Conservation (phyloP, 257 asterid genomes). For the Scutellaria barbata region DNA sequence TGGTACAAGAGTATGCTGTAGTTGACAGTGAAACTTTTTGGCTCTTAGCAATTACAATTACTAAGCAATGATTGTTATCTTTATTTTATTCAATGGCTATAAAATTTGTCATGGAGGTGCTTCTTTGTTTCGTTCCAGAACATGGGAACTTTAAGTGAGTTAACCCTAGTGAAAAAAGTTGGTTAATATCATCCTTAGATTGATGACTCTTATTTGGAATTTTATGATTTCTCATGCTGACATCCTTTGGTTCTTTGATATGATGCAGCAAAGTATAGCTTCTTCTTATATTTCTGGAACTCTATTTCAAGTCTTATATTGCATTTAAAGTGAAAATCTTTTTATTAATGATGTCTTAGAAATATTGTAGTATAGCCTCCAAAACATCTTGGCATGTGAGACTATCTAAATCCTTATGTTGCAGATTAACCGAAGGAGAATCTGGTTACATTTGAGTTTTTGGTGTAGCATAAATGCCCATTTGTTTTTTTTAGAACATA, state of each 20-base stretch:
- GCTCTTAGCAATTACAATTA: neutral
- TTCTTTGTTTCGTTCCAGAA: neutral
- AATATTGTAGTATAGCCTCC: neutral
- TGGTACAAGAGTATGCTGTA: constrained; percentile 3
- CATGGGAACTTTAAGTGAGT: constrained; percentile 16
- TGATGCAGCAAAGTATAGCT: constrained; percentile 10
- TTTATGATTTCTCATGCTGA: neutral
- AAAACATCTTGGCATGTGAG: constrained; percentile 1
- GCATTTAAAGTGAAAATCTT: neutral
- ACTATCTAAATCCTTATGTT: constrained; percentile 1
- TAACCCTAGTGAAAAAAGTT: neutral
- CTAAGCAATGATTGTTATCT: neutral
- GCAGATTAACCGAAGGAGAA: constrained; percentile 16
- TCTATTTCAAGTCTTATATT: constrained; percentile 11
- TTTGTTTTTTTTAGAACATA: neutral
- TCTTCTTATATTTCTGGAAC: constrained; percentile 1
- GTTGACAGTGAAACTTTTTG: neutral
- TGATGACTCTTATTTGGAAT: neutral
- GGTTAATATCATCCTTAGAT: neutral
- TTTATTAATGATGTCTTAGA: neutral
- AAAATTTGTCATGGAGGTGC: neutral
- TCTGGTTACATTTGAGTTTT: constrained; percentile 19
- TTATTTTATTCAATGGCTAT: neutral
- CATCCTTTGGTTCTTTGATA: constrained; percentile 24
- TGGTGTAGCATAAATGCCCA: neutral